Base-by-base conservation (phyloP, 2,329 filamentous ascomycete genomes). In the Fusarium nurragi region DNA sequence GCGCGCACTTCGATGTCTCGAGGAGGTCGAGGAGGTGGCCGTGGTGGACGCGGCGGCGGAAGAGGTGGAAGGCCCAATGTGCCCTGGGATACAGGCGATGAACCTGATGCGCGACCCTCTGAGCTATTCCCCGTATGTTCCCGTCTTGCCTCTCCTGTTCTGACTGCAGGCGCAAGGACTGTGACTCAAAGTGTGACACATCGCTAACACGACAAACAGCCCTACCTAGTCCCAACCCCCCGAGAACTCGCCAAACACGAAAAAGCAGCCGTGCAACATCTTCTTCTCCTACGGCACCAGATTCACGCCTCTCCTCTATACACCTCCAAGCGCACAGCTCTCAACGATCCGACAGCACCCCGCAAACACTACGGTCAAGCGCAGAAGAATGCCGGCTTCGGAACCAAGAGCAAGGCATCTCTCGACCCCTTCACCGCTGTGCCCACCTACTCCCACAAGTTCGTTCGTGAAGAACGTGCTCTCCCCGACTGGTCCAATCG, bases 381-480 rank as follows among this genome's bases (percentile, higher is more conserved):
- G n/a, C 85, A 88, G 75, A 76, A 83, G 71, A 87, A 87, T 74
- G 81, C 82, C 64, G 82, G 81, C 52, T 88, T 84, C 75, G 83
- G 80, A 60, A 75, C 83, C 67, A 82, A 81, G 73, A 86, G 78
- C 75, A 84, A 83, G 68, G 84, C 84, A 34, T 85, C 82, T 13
- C 69, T 84, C 46, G 85, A 88, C 72, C 84, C 85, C 19, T 88
- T 88, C 73, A 81, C 79, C n/a, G 79, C 83, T 37, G 81, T 87
- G 54, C 84, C 84, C n/a, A 83, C 82, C 59, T 87, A 86, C 76
- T 85, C 83, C 39, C 80, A 86, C 67, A 80, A 81, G 55, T 87
- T 87, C 70, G 76, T 80, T 32, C 79, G 80, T 57, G 77, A 81
- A 38, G 81, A 85, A 53, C 79, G 85, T 40, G 79, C 81, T 4